phyloP scores from a whole-genome alignment of 2,329 filamentous ascomycete species.

The Clonostachys chloroleuca region DNA sequence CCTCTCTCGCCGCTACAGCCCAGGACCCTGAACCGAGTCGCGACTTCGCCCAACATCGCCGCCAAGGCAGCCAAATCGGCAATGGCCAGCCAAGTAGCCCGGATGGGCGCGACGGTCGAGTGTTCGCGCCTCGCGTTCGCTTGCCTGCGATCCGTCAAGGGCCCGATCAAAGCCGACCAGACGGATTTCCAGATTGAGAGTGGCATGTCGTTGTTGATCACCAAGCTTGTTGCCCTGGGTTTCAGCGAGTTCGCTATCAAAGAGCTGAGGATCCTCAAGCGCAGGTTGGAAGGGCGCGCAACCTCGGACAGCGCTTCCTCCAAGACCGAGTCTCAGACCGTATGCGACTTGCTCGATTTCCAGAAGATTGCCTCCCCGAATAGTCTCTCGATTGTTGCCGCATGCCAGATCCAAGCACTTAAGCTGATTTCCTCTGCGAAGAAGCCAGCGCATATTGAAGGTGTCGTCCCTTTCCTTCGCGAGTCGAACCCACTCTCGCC shows the following conservation, averaged over 20 bases:
- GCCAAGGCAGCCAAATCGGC: constrained; percentile 23
- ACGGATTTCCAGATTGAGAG: constrained; percentile 66
- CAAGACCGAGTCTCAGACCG: constrained; percentile 9
- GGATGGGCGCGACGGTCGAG: constrained; percentile 57
- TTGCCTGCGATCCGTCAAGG: constrained; percentile 55
- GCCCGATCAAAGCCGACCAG: constrained; percentile 46
- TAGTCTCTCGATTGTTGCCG: constrained; percentile 52
- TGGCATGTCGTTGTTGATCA: constrained; percentile 66
- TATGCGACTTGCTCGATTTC: constrained; percentile 62
- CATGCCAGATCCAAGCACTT: constrained; percentile 61
- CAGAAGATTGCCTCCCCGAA: constrained; percentile 33
- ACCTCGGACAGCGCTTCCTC: background rate
- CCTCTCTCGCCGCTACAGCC: constrained; percentile 59
- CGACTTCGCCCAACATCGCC: constrained; percentile 42
- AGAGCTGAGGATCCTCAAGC: constrained; percentile 64
- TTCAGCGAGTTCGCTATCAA: constrained; percentile 65
- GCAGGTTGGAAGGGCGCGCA: constrained; percentile 42
- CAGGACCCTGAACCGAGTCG: constrained; percentile 54
- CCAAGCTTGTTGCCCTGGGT: constrained; percentile 60
- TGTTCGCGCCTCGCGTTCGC: constrained; percentile 66
- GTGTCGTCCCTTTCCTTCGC: constrained; percentile 49
- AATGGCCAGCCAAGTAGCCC: constrained; percentile 24
- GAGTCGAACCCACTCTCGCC: constrained; percentile 51
- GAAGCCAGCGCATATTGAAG: constrained; percentile 55
- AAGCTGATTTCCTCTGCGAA: constrained; percentile 57